Evolutionary conservation across 345 rosid species (phyloP), one percentile per base, ranked within the genome.

Genomic region (Eucalyptus sp.): DNA sequence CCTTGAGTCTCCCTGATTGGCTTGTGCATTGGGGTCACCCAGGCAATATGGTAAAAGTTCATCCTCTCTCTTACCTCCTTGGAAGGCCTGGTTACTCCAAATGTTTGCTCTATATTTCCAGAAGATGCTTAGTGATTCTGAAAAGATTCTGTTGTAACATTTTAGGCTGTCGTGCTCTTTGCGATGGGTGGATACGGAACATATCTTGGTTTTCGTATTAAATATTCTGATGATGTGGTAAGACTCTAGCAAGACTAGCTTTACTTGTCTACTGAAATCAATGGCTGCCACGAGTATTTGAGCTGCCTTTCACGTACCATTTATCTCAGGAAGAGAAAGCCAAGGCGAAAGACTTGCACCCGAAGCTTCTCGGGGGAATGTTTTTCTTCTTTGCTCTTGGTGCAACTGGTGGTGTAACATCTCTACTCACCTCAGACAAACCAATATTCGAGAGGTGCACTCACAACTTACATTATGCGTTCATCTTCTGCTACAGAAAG

Each of bases 121-220:
- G 81, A 71, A 37, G 81, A 71, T 37, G 46, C 81, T 48, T 14
- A 46, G 17, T n/a, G 44, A 86, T 20, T 86, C 18, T 86, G 50
- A n/a, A 44, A 76, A 14, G 50, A 41, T 13, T 76, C 24, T 48
- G 37, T 44, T 27, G 33, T 37, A 3, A 81, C 68, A 80, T 86
- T 27, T 44, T 49, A 98, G 98, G 99, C 98, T 11, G 98, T 98
- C 3, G 99, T 98, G 89, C 99, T 98, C 87, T 95, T 98, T 89
- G 99, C 99, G 44, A 98, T 97, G 99, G 99, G 99, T 31, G 99
- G 99, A 24, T 96, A 96, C 62, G 98, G 99, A 87, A 96, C 99
- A 33, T 98, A 95, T 90, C 93, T 98, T 64, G 99, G 99, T 87
- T 98, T 95, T 87, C 95, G 96, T 87, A 94, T 97, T 87, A 95